phyloP scores from a whole-genome alignment of 768 basidiomycete species.

The Tubosaeta sp. region DNA sequence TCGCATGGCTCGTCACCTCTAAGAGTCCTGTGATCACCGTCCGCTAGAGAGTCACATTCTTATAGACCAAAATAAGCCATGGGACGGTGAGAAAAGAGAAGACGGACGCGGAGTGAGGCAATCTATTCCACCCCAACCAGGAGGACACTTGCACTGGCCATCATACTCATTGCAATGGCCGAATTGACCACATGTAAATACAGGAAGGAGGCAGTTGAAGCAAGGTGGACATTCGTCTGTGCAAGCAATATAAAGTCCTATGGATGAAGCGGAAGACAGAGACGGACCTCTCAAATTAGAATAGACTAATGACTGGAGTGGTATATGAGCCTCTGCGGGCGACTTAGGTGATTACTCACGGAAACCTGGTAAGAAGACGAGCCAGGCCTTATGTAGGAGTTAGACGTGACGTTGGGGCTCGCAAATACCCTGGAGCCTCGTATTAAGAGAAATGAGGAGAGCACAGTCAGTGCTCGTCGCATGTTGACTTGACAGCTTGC shows the following conservation, averaged over 20 bases:
- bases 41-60: constrained; percentile 95
- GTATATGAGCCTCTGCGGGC: constrained; percentile 10
- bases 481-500: constrained; percentile 15
- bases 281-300: constrained; percentile 15
- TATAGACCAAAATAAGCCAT: not conserved
- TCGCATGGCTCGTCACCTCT: constrained; percentile 76
- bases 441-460: constrained; percentile 12
- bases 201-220: constrained; percentile 94
- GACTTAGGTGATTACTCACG: constrained; percentile 15
- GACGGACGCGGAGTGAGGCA: constrained; percentile 86
- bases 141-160: constrained; percentile 94
- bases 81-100: not conserved
- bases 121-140: constrained; percentile 97
- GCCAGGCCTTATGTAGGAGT: constrained; percentile 5
- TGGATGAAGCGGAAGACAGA: not conserved
- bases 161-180: constrained; percentile 88
- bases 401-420: constrained; percentile 18
- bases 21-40: constrained; percentile 80
- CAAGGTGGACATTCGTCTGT: constrained; percentile 75
- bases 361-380: constrained; percentile 24
- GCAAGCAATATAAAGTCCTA: not conserved
- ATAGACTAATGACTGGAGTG: constrained; percentile 17
- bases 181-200: constrained; percentile 89
- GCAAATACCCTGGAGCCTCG: constrained; percentile 1
- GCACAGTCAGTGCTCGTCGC: constrained; percentile 17